phyloP scores from a whole-genome alignment of 2,329 filamentous ascomycete species.

The Sporothrix curviconia region DNA sequence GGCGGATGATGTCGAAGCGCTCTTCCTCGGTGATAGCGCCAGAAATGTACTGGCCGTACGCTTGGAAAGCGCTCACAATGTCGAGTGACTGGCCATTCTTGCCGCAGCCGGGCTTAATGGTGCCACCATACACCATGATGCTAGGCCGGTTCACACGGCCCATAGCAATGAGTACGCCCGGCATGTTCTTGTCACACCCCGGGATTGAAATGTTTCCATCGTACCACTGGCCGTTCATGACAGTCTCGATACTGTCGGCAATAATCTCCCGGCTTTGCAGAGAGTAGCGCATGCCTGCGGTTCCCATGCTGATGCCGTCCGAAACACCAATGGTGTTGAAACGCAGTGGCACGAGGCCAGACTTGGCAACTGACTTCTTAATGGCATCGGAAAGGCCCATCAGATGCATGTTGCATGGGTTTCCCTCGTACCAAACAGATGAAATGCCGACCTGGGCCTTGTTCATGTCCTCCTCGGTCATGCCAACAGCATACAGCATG shows the following conservation, averaged over 20 bases:
- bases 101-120: conserved; percentile 86
- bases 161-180: conserved; percentile 86
- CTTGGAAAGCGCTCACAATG: conserved; percentile 96
- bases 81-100: conserved; percentile 71
- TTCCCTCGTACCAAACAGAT: conserved; percentile 95
- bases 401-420: conserved; percentile 99
- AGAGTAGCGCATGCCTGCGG: conserved; percentile 79
- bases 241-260: conserved; percentile 95
- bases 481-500: conserved; percentile 94
- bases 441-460: conserved; percentile 98
- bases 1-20: conserved; percentile 87
- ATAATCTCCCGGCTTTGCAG: conserved; percentile 94
- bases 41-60: conserved; percentile 89
- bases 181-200: conserved; percentile 99
- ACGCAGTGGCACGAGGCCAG: conserved; percentile 84
- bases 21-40: conserved; percentile 87
- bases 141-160: conserved; percentile 88
- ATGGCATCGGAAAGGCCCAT: conserved; percentile 80
- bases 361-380: conserved; percentile 53
- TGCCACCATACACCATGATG: conserved; percentile 96
- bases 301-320: conserved; percentile 97
- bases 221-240: conserved; percentile 99
- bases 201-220: conserved; percentile 95
- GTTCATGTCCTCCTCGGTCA: conserved; percentile 80
- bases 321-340: conserved; percentile 99